phyloP scores from a whole-genome alignment of 1,284 basidiomycete genomes.

The Acaromyces ingoldii region DNA sequence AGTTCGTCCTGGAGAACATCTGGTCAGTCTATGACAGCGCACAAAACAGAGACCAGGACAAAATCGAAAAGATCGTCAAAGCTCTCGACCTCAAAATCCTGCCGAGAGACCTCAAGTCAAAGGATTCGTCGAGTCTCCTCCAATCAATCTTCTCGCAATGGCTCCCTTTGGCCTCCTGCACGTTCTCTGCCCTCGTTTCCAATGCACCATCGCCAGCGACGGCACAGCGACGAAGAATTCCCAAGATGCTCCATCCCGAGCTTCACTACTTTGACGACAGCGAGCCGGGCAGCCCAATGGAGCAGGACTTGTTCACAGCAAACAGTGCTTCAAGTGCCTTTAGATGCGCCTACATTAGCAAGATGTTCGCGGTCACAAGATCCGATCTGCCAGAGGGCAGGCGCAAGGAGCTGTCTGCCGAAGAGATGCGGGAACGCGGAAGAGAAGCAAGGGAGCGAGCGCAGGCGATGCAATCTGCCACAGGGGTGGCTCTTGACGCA shows the following conservation, averaged over 20 bases:
- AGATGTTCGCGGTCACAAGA: constrained; percentile 87
- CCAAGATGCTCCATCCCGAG: constrained; percentile 88
- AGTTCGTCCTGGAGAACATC: constrained; percentile 94
- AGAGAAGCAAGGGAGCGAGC: constrained; percentile 36
- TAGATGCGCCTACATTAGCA: constrained; percentile 75
- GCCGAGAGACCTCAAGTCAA: constrained; percentile 84
- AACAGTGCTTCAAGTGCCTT: constrained; percentile 26
- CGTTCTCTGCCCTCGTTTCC: constrained; percentile 88
- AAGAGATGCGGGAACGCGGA: constrained; percentile 75
- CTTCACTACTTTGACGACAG: constrained; percentile 50
- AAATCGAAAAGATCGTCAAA: constrained; percentile 80
- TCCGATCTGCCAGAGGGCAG: constrained; percentile 81
- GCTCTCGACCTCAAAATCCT: constrained; percentile 77
- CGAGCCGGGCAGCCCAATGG: constrained; percentile 62
- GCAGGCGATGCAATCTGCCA: constrained; percentile 27
- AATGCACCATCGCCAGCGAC: constrained; percentile 78
- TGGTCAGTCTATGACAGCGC: constrained; percentile 76
- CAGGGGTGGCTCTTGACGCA: too few relatives aligned
- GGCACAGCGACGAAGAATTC: constrained; percentile 78
- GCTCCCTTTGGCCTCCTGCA: constrained; percentile 86
- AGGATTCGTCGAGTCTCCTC: constrained; percentile 78
- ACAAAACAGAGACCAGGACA: constrained; percentile 55
- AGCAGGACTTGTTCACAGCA: constrained; percentile 67
- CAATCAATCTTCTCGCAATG: constrained; percentile 88
- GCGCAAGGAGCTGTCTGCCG: constrained; percentile 63